A percentile compares a stretch with the other conserved stretches of the same genome.
Conservation (phyloP, 2,329 filamentous ascomycete species). For the Chrysoporthe puriensis region DNA sequence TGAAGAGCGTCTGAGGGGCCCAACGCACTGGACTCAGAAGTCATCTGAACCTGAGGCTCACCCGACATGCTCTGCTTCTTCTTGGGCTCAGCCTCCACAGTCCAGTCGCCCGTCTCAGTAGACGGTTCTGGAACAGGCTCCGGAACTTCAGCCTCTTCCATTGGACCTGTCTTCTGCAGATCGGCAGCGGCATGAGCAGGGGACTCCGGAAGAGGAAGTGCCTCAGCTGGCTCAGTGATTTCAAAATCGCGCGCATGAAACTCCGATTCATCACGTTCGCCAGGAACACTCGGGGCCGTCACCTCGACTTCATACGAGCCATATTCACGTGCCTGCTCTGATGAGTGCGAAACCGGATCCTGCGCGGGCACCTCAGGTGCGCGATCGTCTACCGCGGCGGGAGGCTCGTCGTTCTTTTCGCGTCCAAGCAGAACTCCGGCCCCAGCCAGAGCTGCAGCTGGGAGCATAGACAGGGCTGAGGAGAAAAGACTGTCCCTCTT, state of each 20-base stretch:
- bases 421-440: constrained; percentile 33
- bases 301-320: constrained; percentile 14
- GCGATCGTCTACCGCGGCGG: not conserved
- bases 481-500: constrained; percentile 28
- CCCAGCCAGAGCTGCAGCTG: constrained; percentile 28
- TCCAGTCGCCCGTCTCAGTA: constrained; percentile 34
- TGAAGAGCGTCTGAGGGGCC: constrained; percentile 3
- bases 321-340: not conserved
- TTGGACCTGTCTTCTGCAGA: constrained; percentile 26
- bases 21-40: not conserved
- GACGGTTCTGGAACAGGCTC: constrained; percentile 27
- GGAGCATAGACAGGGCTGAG: constrained; percentile 32
- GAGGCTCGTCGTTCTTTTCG: constrained; percentile 22
- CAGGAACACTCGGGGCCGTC: not conserved
- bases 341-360: not conserved
- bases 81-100: constrained; percentile 35
- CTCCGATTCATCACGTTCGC: not conserved
- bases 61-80: constrained; percentile 37
- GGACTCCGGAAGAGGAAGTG: not conserved
- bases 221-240: not conserved
- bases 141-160: constrained; percentile 29
- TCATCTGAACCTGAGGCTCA: not conserved
- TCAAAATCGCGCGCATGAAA: not conserved
- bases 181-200: not conserved
- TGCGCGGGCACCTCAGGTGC: not conserved